These are phyloP conservation scores for Apiospora aurea DNA, from an alignment of 2,329 filamentous ascomycete species.

Conservation along the genomic window DNA sequence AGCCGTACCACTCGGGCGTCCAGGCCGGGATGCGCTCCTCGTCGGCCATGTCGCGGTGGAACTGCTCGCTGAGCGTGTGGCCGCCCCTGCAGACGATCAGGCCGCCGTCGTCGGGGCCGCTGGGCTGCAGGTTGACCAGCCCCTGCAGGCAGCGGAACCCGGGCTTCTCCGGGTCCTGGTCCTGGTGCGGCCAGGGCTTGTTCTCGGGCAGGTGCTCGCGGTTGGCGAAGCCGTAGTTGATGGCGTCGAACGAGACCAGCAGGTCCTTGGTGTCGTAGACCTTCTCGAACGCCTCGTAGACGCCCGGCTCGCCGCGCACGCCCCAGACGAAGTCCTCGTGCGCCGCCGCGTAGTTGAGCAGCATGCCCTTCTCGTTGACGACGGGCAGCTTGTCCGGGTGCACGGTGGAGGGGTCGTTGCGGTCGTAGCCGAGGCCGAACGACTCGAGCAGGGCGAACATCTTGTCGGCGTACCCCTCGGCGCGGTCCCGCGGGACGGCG, in stretches of 20 bases:
- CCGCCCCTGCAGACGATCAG: slow-evolving; percentile 44
- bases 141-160: slow-evolving; percentile 61
- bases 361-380: slow-evolving; percentile 58
- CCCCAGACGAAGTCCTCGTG: slow-evolving; percentile 59
- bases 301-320: slow-evolving; percentile 55
- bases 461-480: slow-evolving; percentile 31
- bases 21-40: slow-evolving; percentile 45
- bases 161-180: slow-evolving; percentile 50
- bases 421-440: slow-evolving; percentile 34
- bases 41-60: slow-evolving; percentile 42
- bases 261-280: slow-evolving; percentile 54
- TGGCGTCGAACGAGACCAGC: slow-evolving; percentile 56
- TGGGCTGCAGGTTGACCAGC: slow-evolving; percentile 52
- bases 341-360: slow-evolving; percentile 52
- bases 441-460: slow-evolving; percentile 31
- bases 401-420: slow-evolving; percentile 49
- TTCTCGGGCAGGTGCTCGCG: slow-evolving; percentile 43
- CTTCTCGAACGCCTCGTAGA: slow-evolving; percentile 54
- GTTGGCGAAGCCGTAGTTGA: slow-evolving; percentile 52
- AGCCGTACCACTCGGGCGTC: slow-evolving; percentile 46
- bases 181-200: slow-evolving; percentile 55
- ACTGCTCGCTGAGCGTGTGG: slow-evolving; percentile 41
- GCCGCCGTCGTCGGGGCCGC: slow-evolving; percentile 44
- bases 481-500: slow-evolving; percentile 32
- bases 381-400: slow-evolving; percentile 41